phyloP scores from a whole-genome alignment of 2,329 filamentous ascomycete species.

The Cryoendolithus antarcticus region DNA sequence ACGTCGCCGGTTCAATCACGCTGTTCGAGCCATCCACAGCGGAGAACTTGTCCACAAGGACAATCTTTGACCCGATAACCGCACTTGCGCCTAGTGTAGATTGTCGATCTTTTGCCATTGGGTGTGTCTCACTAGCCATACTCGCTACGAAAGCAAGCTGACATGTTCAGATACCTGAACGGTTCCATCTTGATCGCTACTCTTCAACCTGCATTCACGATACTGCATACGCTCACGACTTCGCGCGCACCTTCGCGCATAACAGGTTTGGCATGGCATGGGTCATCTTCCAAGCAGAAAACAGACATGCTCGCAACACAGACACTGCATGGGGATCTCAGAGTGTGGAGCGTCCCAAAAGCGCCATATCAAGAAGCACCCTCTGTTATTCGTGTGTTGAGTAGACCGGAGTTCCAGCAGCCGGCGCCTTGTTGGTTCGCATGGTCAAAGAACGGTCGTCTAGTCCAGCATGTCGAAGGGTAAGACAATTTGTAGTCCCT shows the following conservation, averaged over 20 bases:
- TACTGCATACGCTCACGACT: slow-evolving; percentile 82
- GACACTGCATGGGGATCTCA: slow-evolving; percentile 78
- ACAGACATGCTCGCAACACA: slow-evolving; percentile 96
- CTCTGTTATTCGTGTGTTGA: slow-evolving; percentile 78
- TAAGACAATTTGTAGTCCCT: slow-evolving; percentile 37
- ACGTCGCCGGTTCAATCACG: slow-evolving; percentile 83
- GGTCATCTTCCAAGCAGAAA: slow-evolving; percentile 88
- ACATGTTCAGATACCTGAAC: slow-evolving; percentile 65
- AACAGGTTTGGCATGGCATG: slow-evolving; percentile 83
- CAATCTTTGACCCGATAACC: slow-evolving; percentile 92
- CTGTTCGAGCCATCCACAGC: slow-evolving; percentile 87
- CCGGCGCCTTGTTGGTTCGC: slow-evolving; percentile 86
- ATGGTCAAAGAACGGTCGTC: slow-evolving; percentile 96
- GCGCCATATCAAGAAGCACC: slow-evolving; percentile 57
- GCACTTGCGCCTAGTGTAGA: slow-evolving; percentile 79
- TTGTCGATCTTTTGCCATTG: slow-evolving; percentile 90
- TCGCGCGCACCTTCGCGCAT: slow-evolving; percentile 76
- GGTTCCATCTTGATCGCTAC: slow-evolving; percentile 84
- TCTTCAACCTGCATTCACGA: slow-evolving; percentile 82
- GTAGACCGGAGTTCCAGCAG: slow-evolving; percentile 60
- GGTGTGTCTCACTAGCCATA: slow-evolving; percentile 43
- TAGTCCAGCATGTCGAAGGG: slow-evolving; percentile 86
- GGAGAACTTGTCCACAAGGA: slow-evolving; percentile 82
- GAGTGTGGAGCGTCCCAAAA: slow-evolving; percentile 95
- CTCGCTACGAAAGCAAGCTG: slow-evolving; percentile 1